Evolutionary conservation across 2,329 filamentous ascomycete genomes (phyloP).

Genomic region (Beauveria scarabaeidicola): DNA sequence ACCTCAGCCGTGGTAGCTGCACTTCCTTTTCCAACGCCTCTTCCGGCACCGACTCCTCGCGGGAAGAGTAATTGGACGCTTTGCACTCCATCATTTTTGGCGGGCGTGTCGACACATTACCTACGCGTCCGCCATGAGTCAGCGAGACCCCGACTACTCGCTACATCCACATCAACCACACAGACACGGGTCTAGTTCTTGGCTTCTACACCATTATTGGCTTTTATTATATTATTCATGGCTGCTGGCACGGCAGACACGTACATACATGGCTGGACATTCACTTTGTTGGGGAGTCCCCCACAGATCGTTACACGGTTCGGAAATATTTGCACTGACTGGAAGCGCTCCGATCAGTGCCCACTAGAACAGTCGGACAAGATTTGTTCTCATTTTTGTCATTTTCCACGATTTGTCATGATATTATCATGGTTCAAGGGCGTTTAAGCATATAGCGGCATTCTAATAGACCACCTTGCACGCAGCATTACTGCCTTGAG

Average conservation of each 20-base stretch:
- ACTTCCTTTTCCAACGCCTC: conserved; percentile 11
- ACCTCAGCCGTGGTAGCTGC: conserved; percentile 18
- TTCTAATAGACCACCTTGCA: background rate
- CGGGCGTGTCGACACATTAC: background rate
- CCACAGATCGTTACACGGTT: background rate
- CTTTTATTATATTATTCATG: background rate
- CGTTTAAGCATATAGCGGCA: background rate
- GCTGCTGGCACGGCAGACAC: background rate
- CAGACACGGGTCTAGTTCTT: background rate
- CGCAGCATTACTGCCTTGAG: background rate
- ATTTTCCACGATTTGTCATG: background rate
- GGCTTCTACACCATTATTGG: background rate
- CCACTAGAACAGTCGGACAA: background rate
- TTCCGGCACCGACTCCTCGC: conserved; percentile 12
- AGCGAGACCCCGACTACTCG: no score
- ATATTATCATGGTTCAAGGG: background rate
- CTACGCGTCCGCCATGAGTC: background rate
- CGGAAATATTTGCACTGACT: background rate
- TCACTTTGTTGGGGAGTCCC: background rate
- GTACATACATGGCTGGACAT: background rate
- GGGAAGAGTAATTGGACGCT: background rate
- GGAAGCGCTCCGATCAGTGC: conserved; percentile 10
- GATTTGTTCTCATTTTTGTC: background rate
- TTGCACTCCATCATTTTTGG: background rate
- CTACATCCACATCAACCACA: background rate